Conservation (phyloP, 1,284 basidiomycete genomes). For the Bjerkandera adusta region DNA sequence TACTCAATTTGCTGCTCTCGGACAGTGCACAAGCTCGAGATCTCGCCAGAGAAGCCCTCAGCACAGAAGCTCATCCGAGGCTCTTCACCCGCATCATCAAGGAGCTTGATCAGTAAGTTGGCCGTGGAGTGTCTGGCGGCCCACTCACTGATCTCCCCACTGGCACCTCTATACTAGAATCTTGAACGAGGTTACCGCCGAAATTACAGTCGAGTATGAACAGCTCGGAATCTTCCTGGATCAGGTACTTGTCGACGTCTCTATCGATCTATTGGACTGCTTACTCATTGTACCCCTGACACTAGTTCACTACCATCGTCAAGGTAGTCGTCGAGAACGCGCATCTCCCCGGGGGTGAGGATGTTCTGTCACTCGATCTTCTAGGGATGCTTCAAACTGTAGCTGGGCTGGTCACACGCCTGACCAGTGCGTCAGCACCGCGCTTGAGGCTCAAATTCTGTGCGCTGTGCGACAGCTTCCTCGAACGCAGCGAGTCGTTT, state of each 20-base stretch:
- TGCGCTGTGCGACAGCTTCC: constrained; percentile 66
- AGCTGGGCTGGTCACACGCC: constrained; percentile 65
- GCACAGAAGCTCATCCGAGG: constrained; percentile 71
- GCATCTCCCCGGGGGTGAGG: constrained; percentile 62
- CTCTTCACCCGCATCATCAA: constrained; percentile 67
- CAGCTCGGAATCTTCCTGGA: constrained; percentile 69
- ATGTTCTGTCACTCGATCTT: constrained; percentile 65
- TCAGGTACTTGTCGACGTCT: constrained; percentile 45
- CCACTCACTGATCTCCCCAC: neutral
- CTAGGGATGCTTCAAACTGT: constrained; percentile 63
- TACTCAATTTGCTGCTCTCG: constrained; percentile 68
- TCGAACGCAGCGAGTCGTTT: constrained; percentile 59
- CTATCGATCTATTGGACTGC: neutral
- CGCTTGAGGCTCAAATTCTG: constrained; percentile 80
- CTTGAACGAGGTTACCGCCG: constrained; percentile 42
- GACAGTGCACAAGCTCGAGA: constrained; percentile 69
- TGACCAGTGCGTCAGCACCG: constrained; percentile 50
- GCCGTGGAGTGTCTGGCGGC: neutral
- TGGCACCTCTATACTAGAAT: constrained; percentile 34
- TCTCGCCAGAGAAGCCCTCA: constrained; percentile 76
- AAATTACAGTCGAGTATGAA: constrained; percentile 46
- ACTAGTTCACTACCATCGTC: constrained; percentile 76
- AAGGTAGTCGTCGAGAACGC: constrained; percentile 77
- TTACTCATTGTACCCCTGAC: neutral
- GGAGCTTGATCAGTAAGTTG: constrained; percentile 70